These are phyloP conservation scores for Colletotrichum graminicola DNA, from an alignment of 2,329 filamentous ascomycete genomes.

Conservation along the genomic window DNA sequence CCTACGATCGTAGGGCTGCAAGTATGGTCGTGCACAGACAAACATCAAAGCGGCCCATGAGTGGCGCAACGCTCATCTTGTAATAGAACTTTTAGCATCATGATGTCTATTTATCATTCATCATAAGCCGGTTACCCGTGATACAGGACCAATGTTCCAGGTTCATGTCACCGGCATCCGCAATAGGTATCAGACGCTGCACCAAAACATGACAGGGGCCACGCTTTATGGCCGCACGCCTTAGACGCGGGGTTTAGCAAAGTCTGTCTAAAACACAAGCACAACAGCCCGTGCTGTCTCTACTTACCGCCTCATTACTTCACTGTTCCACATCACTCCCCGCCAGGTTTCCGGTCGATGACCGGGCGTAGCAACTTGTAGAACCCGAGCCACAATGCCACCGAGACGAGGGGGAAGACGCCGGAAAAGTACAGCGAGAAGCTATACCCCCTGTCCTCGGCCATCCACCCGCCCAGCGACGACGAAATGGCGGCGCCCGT, in stretches of 20 bases:
- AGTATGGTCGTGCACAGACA: not conserved
- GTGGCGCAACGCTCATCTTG: not conserved
- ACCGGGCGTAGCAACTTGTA: slow-evolving; percentile 20
- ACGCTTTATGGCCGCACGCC: not conserved
- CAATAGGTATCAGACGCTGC: not conserved
- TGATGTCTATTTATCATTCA: not conserved
- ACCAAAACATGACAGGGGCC: not conserved
- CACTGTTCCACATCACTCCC: not conserved
- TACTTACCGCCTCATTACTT: not conserved
- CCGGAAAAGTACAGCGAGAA: slow-evolving; percentile 29
- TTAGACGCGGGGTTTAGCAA: not conserved
- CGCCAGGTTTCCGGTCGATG: slow-evolving; percentile 22
- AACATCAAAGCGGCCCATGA: not conserved
- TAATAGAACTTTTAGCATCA: not conserved
- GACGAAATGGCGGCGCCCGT: slow-evolving; percentile 34
- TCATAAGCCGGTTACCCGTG: not conserved
- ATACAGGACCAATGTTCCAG: not conserved
- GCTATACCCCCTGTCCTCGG: slow-evolving; percentile 27
- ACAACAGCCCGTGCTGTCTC: not conserved
- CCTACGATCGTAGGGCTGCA: not conserved
- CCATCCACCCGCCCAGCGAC: slow-evolving; percentile 30
- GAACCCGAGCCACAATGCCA: slow-evolving; percentile 25
- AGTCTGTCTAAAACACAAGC: not conserved
- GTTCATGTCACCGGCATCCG: not conserved
- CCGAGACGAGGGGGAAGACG: slow-evolving; percentile 31